A percentile compares a stretch with the other conserved stretches of the same genome.
Evolutionary conservation across 768 basidiomycete species (phyloP).

Genomic region (Hericium alpestre): DNA sequence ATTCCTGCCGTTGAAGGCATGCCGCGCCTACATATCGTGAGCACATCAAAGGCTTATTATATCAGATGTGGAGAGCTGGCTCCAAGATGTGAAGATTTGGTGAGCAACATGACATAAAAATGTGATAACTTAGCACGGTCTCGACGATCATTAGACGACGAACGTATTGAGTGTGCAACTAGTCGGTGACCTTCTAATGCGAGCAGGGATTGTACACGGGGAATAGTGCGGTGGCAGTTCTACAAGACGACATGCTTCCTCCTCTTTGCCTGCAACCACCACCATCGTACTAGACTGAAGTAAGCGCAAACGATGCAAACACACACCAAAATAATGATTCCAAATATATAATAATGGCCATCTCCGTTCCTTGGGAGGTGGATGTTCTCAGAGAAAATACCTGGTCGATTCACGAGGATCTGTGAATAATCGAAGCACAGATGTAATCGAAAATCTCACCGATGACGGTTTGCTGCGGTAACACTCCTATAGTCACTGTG

Average conservation of each 20-base stretch:
- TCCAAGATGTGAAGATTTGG: no score
- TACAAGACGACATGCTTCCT: slow-evolving; percentile 11
- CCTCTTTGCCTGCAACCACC: slow-evolving; percentile 51
- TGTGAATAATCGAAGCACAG: not conserved
- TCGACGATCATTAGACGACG: no score
- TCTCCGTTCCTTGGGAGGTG: slow-evolving; percentile 44
- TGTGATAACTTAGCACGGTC: no score
- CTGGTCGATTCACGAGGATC: slow-evolving; percentile 24
- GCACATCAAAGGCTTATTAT: no score
- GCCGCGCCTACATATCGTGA: no score
- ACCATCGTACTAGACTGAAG: slow-evolving; percentile 40
- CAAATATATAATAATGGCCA: slow-evolving; percentile 43
- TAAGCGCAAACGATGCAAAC: slow-evolving; percentile 35
- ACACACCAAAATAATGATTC: slow-evolving; percentile 37
- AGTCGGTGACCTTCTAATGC: no score
- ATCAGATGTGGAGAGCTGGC: no score
- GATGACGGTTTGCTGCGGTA: slow-evolving; percentile 51
- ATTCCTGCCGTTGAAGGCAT: no score
- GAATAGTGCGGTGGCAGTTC: not conserved
- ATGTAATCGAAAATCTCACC: slow-evolving; percentile 28
- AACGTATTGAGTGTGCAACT: no score
- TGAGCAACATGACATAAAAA: no score
- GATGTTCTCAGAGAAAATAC: slow-evolving; percentile 59
- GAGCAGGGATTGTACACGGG: no score
- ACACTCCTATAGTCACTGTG: slow-evolving; percentile 52